A percentile compares a stretch with the other conserved stretches of the same genome.
Evolutionary conservation across 441 rosid species (phyloP).

Genomic region (Adansonia rubrostipa): DNA sequence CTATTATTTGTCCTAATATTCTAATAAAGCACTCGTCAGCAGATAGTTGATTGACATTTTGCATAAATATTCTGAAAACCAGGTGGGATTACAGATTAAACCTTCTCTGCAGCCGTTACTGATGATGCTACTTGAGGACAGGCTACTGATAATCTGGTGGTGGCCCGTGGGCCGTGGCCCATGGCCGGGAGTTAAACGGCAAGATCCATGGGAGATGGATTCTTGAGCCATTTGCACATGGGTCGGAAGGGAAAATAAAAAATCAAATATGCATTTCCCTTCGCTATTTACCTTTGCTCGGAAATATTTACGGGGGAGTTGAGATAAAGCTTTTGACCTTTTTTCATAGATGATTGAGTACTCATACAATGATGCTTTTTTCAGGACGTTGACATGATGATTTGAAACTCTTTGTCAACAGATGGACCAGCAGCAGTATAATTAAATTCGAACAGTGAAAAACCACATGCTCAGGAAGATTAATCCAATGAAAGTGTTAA

Average conservation of each 20-base stretch:
- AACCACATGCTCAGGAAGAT: background rate
- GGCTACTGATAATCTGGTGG: background rate
- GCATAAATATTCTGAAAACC: background rate
- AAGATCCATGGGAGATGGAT: background rate
- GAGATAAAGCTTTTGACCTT: background rate
- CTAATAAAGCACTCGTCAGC: background rate
- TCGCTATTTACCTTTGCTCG: background rate
- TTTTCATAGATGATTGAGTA: background rate
- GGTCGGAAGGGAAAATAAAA: too few species aligned
- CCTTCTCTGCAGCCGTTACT: background rate
- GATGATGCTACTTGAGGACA: background rate
- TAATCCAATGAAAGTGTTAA: background rate
- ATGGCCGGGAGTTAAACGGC: background rate
- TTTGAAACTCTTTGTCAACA: background rate
- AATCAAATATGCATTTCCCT: background rate
- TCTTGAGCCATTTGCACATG: background rate
- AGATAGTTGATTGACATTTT: background rate
- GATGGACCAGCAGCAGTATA: background rate
- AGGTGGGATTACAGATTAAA: background rate
- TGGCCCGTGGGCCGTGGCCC: background rate
- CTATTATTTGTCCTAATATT: background rate
- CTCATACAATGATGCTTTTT: background rate
- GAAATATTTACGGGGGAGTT: background rate
- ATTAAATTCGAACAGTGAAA: background rate
- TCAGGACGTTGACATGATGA: slow-evolving; percentile 3